Evolutionary conservation across 345 rosid genomes (phyloP).

Genomic region (Eucalyptus viminalis): DNA sequence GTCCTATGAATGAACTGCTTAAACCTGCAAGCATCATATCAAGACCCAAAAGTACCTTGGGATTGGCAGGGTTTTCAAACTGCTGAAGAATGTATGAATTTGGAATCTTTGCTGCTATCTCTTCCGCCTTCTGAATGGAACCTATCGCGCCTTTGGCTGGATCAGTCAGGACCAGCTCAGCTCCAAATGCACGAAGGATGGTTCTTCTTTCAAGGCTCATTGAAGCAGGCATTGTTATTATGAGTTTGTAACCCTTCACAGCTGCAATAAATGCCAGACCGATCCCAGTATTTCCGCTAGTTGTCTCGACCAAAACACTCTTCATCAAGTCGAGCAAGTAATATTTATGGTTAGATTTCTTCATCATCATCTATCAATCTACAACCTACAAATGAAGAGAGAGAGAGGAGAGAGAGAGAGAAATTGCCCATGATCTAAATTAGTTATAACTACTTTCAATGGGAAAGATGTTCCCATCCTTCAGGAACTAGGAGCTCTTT

Average conservation of each 20-base stretch:
- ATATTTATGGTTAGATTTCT: not conserved
- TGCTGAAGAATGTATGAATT: slow-evolving; percentile 52
- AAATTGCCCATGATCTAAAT: not conserved
- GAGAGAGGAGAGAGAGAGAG: not conserved
- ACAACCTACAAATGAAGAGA: not conserved
- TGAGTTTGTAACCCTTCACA: slow-evolving; percentile 58
- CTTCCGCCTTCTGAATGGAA: slow-evolving; percentile 63
- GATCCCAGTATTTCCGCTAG: slow-evolving; percentile 68
- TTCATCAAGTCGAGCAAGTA: slow-evolving; percentile 1
- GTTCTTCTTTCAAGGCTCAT: slow-evolving; percentile 83
- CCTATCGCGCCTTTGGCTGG: slow-evolving; percentile 57
- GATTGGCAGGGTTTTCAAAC: slow-evolving; percentile 67
- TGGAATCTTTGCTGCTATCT: slow-evolving; percentile 43
- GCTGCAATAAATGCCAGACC: slow-evolving; percentile 76
- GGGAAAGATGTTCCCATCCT: not conserved
- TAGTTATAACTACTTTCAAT: not conserved
- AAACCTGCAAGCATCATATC: not conserved
- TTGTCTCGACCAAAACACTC: slow-evolving; percentile 73
- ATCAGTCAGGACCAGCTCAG: slow-evolving; percentile 64
- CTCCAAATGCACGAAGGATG: slow-evolving; percentile 69
- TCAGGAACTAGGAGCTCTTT: not conserved
- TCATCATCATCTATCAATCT: not conserved
- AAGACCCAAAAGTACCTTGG: slow-evolving; percentile 31
- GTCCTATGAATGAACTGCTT: not conserved
- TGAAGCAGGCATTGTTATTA: slow-evolving; percentile 70